These are phyloP conservation scores for Meyerozyma sp. DNA, from an alignment of 1,139 yeast species.

Conservation along the genomic window DNA sequence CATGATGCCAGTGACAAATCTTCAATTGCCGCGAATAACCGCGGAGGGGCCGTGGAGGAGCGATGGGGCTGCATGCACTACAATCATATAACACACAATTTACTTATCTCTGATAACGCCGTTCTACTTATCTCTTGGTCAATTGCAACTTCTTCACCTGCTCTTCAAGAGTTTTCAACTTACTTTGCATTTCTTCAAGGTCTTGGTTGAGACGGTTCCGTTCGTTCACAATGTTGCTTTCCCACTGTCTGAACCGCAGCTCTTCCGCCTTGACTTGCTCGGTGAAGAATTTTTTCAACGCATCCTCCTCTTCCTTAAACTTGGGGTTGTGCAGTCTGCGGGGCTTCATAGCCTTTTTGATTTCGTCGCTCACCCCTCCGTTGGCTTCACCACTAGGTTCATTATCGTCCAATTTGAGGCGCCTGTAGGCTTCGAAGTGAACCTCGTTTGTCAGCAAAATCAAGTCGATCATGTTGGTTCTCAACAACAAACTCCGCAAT, in stretches of 20 bases:
- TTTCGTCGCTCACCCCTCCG: conserved; percentile 25
- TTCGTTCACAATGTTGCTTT: conserved; percentile 89
- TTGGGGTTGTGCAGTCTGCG: conserved; percentile 74
- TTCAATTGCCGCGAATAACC: conserved; percentile 1
- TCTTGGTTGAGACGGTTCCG: conserved; percentile 92
- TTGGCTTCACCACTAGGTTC: conserved; percentile 20
- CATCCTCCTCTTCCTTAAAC: conserved; percentile 93
- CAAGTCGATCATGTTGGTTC: conserved; percentile 92
- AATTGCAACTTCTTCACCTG: conserved; percentile 67
- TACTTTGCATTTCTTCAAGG: conserved; percentile 78
- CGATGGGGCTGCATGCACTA: background rate
- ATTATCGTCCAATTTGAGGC: conserved; percentile 55
- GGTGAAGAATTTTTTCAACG: conserved; percentile 90
- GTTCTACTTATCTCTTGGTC: conserved; percentile 24
- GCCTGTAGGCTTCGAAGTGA: conserved; percentile 87
- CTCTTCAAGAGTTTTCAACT: conserved; percentile 67
- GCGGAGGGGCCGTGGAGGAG: background rate
- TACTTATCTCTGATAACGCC: background rate
- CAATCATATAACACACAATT: background rate
- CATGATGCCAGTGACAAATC: background rate
- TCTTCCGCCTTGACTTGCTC: conserved; percentile 98
- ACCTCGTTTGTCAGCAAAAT: conserved; percentile 83
- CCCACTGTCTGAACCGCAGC: conserved; percentile 97
- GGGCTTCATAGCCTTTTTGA: conserved; percentile 40
- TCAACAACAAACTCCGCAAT: conserved; percentile 77